A percentile compares a stretch with the other conserved stretches of the same genome.
Conservation (phyloP, 805 yeast genomes). For the Sugiyamaella chiloensis region DNA sequence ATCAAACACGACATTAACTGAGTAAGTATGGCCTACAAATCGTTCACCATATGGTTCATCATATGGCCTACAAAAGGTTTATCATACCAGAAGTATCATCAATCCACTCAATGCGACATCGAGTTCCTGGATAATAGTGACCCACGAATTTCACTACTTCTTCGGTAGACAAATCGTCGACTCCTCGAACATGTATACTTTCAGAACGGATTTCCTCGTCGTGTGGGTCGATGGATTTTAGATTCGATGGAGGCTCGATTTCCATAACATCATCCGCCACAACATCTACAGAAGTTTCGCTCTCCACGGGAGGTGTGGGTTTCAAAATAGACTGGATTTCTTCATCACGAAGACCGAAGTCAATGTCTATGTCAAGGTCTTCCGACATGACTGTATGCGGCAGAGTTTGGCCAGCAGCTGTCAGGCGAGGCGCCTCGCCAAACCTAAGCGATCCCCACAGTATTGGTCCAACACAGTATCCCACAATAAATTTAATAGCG, state of each 20-base stretch:
- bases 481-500: too few relatives aligned
- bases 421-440: background rate
- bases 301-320: background rate
- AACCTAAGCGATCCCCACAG: background rate
- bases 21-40: background rate
- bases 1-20: conserved; percentile 51
- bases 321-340: conserved; percentile 5
- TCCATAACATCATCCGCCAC: conserved; percentile 8
- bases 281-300: background rate
- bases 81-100: conserved; percentile 48
- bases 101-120: conserved; percentile 55
- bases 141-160: conserved; percentile 58
- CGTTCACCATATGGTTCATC: too few relatives aligned
- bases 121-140: conserved; percentile 39
- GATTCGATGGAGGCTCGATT: conserved; percentile 8
- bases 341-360: conserved; percentile 15
- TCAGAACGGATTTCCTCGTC: conserved; percentile 20
- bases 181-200: conserved; percentile 54
- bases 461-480: conserved; percentile 1
- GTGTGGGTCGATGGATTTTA: conserved; percentile 5
- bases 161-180: conserved; percentile 58
- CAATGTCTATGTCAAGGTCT: conserved; percentile 14
- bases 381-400: too few relatives aligned
- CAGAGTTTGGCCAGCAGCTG: too few relatives aligned
- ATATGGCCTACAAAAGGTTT: background rate